Percentiles rank a stretch among this genome's conserved stretches.
Conservation (phyloP, 768 basidiomycete species). For the Megacollybia marginata region DNA sequence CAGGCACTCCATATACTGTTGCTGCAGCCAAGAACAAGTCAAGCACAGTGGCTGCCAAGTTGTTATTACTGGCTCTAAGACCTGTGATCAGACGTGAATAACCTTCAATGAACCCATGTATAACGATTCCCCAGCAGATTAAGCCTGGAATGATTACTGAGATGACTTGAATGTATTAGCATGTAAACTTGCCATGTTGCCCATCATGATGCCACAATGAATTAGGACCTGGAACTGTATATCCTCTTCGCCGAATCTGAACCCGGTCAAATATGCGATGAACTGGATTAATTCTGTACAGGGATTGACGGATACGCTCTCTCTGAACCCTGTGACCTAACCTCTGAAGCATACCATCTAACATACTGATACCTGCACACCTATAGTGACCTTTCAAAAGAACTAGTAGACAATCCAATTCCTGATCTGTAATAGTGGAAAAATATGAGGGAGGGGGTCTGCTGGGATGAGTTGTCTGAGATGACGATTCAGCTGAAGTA, state of each 20-base stretch:
- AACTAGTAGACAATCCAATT: background rate
- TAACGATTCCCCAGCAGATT: slow-evolving; percentile 32
- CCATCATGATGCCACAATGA: too few species aligned
- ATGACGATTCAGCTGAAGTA: too few species aligned
- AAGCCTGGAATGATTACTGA: too few species aligned
- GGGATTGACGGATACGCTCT: slow-evolving; percentile 10
- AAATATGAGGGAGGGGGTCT: background rate
- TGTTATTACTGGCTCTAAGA: slow-evolving; percentile 23
- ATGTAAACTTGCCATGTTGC: too few species aligned
- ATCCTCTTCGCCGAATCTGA: slow-evolving; percentile 17
- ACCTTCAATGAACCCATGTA: too few species aligned
- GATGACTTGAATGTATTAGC: too few species aligned
- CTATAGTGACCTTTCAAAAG: slow-evolving; percentile 16
- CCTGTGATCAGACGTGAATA: slow-evolving; percentile 22
- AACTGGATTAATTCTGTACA: slow-evolving; percentile 11
- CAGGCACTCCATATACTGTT: slow-evolving; percentile 17
- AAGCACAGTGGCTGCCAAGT: slow-evolving; percentile 24
- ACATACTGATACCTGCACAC: slow-evolving; percentile 17
- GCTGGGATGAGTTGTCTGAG: background rate
- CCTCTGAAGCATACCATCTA: slow-evolving; percentile 14
- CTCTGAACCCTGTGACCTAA: slow-evolving; percentile 14
- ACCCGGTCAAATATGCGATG: too few species aligned
- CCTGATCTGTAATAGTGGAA: background rate
- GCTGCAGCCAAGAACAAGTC: slow-evolving; percentile 18
- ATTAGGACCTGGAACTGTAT: slow-evolving; percentile 27